Percentiles rank a stretch among this genome's conserved stretches.
Conservation (phyloP, 768 basidiomycete species). For the Lactarius vividus region DNA sequence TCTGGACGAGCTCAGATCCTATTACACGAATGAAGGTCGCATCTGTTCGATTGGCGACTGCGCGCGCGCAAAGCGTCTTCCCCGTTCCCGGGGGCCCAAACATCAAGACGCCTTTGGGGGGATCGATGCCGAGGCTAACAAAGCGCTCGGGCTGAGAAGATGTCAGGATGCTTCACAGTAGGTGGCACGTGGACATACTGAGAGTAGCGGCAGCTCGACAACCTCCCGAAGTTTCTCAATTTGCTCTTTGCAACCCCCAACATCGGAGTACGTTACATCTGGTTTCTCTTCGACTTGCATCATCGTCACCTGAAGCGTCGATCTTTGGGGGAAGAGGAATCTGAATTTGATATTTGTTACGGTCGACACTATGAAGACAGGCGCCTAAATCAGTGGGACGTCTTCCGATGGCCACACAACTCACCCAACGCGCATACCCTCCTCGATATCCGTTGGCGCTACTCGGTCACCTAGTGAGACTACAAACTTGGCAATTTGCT, state of each 20-base stretch:
- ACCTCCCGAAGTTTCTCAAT: constrained; percentile 99
- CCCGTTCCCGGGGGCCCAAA: constrained; percentile 98
- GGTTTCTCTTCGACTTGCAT: constrained; percentile 99
- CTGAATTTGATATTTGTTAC: constrained; percentile 97
- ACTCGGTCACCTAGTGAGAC: constrained; percentile 96
- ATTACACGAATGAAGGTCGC: constrained; percentile 99
- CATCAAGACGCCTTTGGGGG: constrained; percentile 95
- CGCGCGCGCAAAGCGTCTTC: constrained; percentile 96
- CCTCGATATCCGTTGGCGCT: constrained; percentile 97
- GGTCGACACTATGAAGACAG: constrained; percentile 67
- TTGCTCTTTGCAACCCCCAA: constrained; percentile 99
- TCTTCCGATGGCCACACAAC: constrained; percentile 33
- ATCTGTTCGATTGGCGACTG: constrained; percentile 97
- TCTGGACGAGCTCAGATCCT: constrained; percentile 98
- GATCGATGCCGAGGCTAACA: constrained; percentile 97
- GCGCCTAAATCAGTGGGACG: constrained; percentile 5
- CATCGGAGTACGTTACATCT: constrained; percentile 95
- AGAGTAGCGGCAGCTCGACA: constrained; percentile 92
- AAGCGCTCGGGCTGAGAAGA: constrained; percentile 91
- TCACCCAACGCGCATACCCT: constrained; percentile 99
- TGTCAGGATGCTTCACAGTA: not conserved
- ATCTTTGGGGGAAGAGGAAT: constrained; percentile 98
- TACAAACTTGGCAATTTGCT: constrained; percentile 99
- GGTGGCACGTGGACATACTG: constrained; percentile 50
- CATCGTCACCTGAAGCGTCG: constrained; percentile 98